Base-by-base conservation (phyloP, 1,284 basidiomycete species). In the Crucibulum parvulum region DNA sequence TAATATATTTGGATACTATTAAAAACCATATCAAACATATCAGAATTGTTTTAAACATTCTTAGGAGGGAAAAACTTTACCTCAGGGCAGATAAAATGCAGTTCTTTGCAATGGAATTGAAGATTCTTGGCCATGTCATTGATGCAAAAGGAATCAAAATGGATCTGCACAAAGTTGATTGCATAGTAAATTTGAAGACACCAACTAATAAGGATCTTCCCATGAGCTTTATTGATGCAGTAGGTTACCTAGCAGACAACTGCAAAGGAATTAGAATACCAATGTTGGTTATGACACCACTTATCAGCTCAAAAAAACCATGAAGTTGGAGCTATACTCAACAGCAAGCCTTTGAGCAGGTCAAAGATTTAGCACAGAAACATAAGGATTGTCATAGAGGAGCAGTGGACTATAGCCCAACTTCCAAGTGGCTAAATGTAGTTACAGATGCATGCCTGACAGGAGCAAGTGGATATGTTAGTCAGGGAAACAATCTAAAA, bases 1-100 rank as follows among this genome's bases (percentile, higher is more conserved):
- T 50, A 7, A 50, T 50, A n/a, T 50, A 31, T 71, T 78, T 75
- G 2, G 5, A 71, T 0, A 58, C 60, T 0, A n/a, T 72, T 0
- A 69, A 73, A 35, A 72, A 81, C 59, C 80, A 83, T 58, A 31
- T 53, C 3, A 0, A 51, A 1, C 70, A 79, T 61, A 65, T 78
- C 2, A 9, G 16, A 0, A 43, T 55, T 4, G 71, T 79, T 9
- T 62, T 78, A 0, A 13, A 68, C 0, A 71, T 72, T 0, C 63
- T 78, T 0, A 37, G 60, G 0, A 41, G 31, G 0, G 68, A 67
- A n/a, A 61, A 62, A 5, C 61, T 77, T 0, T 77, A 67, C 54
- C 70, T 67, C 50, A 72, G 66, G 8, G 54, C 60, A 0, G 73
- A 75, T 57, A 79, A 66, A 4, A 50, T 31, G 6, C 13, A 18